phyloP scores from a whole-genome alignment of 192 early-diverging fungal genomes.

The Ambispora gerdemannii region DNA sequence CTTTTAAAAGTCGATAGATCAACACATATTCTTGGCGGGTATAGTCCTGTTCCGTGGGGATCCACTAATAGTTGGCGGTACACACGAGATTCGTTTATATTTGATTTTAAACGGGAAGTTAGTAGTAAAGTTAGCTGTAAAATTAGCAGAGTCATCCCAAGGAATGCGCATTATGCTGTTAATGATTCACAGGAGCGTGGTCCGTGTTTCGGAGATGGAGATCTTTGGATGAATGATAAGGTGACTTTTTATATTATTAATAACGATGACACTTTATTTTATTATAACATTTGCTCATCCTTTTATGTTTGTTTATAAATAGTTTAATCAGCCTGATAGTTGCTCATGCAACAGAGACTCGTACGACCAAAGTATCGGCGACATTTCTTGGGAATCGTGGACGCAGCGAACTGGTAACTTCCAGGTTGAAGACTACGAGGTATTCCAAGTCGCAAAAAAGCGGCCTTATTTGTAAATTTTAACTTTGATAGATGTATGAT shows the following conservation, averaged over 20 bases:
- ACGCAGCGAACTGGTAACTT: conserved; percentile 11
- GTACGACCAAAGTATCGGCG: conserved; percentile 16
- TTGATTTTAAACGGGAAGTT: not conserved
- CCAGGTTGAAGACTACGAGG: conserved; percentile 8
- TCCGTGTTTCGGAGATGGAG: conserved; percentile 29
- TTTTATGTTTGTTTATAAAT: too few relatives aligned
- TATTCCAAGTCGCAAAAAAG: conserved; percentile 10
- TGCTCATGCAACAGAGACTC: conserved; percentile 17
- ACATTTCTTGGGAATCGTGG: conserved; percentile 10
- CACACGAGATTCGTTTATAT: conserved; percentile 13
- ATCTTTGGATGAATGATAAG: conserved; percentile 20
- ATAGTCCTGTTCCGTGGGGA: conserved; percentile 23
- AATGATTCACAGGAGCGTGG: not conserved
- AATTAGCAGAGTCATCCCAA: conserved; percentile 1
- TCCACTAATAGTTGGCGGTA: conserved; percentile 15
- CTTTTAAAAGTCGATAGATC: conserved; percentile 17
- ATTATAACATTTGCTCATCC: too few relatives aligned
- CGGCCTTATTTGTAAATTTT: too few relatives aligned
- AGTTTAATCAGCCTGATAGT: conserved; percentile 14
- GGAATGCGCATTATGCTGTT: conserved; percentile 1
- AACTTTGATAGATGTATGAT: too few relatives aligned
- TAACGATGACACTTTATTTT: too few relatives aligned
- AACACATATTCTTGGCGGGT: conserved; percentile 23
- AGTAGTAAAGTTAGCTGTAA: not conserved
- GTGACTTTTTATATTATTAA: too few relatives aligned